These are phyloP conservation scores for Macrophomina phaseolina DNA, from an alignment of 2,329 filamentous ascomycete species.

Conservation along the genomic window DNA sequence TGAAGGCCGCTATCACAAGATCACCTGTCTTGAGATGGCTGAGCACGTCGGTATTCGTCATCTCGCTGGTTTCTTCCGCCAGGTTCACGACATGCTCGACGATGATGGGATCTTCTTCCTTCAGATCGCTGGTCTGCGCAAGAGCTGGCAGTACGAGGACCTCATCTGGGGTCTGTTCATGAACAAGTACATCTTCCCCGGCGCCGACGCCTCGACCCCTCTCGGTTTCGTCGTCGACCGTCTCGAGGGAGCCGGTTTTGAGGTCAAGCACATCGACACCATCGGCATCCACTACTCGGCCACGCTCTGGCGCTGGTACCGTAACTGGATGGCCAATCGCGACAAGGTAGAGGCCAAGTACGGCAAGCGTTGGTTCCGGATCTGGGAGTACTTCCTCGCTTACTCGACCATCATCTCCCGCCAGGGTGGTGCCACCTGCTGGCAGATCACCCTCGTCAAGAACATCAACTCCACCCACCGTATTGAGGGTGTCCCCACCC, in stretches of 20 bases:
- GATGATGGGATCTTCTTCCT: constrained; percentile 96
- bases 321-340: constrained; percentile 94
- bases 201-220: constrained; percentile 92
- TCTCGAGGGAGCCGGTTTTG: constrained; percentile 85
- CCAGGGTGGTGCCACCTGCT: constrained; percentile 84
- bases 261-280: constrained; percentile 91
- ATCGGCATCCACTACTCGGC: constrained; percentile 97
- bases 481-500: constrained; percentile 72
- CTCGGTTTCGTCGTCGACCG: constrained; percentile 85
- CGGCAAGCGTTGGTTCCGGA: constrained; percentile 92
- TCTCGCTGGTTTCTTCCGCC: constrained; percentile 78
- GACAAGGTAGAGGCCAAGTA: constrained; percentile 96
- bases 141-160: constrained; percentile 97
- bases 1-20: constrained; percentile 84
- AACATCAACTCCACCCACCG: constrained; percentile 88
- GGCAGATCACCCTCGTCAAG: constrained; percentile 85
- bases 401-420: constrained; percentile 83
- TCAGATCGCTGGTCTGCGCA: constrained; percentile 91
- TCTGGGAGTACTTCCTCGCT: constrained; percentile 91
- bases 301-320: constrained; percentile 97
- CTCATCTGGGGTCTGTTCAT: constrained; percentile 98
- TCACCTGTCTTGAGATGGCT: constrained; percentile 97
- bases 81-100: constrained; percentile 94
- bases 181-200: constrained; percentile 99
- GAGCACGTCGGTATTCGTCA: constrained; percentile 97